Evolutionary conservation across 1,284 basidiomycete species (phyloP).

Genomic region (Dichomitus squalens): DNA sequence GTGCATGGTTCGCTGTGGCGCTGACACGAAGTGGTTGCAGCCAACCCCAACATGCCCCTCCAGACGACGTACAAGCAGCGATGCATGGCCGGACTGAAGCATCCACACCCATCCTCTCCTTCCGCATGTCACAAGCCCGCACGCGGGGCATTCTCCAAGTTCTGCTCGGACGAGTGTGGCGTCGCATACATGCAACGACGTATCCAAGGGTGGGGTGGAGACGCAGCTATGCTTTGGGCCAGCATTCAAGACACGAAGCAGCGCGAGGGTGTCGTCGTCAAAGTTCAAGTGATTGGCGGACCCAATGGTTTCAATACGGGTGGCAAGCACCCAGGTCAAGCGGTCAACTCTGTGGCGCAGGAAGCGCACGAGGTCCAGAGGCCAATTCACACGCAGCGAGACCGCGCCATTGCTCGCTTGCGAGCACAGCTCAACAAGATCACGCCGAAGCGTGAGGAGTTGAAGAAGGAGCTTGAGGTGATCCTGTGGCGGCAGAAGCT

Average conservation of each 20-base stretch:
- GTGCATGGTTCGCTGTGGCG: background rate
- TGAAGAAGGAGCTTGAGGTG: constrained; percentile 68
- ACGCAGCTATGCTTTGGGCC: constrained; percentile 66
- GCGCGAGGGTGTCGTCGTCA: constrained; percentile 69
- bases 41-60: constrained; percentile 57
- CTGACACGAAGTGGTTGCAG: constrained; percentile 38
- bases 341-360: background rate
- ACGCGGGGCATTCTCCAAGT: constrained; percentile 80
- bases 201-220: constrained; percentile 65
- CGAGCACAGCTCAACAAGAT: constrained; percentile 54
- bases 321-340: background rate
- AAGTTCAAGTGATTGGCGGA: constrained; percentile 17
- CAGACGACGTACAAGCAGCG: constrained; percentile 79
- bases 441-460: constrained; percentile 57
- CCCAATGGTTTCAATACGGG: background rate
- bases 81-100: constrained; percentile 66
- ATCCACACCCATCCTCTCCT: constrained; percentile 58
- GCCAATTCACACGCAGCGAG: constrained; percentile 39
- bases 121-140: constrained; percentile 77
- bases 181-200: constrained; percentile 65
- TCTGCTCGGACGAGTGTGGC: constrained; percentile 82
- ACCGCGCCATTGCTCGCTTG: constrained; percentile 56
- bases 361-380: constrained; percentile 27
- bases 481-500: constrained; percentile 68
- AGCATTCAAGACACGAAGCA: constrained; percentile 66